Evolutionary conservation across 2,329 filamentous ascomycete genomes (phyloP).

Genomic region (Penicillium vulpinum): DNA sequence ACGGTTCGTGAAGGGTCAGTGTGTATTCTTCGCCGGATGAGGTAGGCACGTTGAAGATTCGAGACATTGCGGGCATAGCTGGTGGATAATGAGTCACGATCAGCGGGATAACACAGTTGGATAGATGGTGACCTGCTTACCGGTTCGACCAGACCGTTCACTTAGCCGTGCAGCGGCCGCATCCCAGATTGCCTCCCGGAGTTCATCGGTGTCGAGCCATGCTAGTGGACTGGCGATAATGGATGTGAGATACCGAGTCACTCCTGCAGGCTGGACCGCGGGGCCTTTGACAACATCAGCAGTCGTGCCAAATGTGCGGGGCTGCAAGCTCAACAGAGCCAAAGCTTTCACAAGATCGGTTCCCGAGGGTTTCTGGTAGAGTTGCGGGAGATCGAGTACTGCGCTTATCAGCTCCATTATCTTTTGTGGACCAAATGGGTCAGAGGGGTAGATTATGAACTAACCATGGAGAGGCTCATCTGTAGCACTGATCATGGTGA

Average conservation of each 20-base stretch:
- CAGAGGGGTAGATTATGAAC: slow-evolving; percentile 15
- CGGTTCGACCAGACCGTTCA: slow-evolving; percentile 78
- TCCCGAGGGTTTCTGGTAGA: slow-evolving; percentile 73
- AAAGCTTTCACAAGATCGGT: slow-evolving; percentile 65
- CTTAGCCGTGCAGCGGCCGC: slow-evolving; percentile 76
- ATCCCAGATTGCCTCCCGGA: slow-evolving; percentile 61
- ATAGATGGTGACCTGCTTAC: slow-evolving; percentile 38
- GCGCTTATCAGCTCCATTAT: slow-evolving; percentile 37
- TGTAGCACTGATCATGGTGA: slow-evolving; percentile 37
- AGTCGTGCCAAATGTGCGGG: slow-evolving; percentile 49
- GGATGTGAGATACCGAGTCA: slow-evolving; percentile 49
- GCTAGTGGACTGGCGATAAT: slow-evolving; percentile 48
- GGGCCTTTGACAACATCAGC: slow-evolving; percentile 30
- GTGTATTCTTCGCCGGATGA: slow-evolving; percentile 53
- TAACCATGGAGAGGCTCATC: slow-evolving; percentile 43
- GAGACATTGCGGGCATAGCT: slow-evolving; percentile 64
- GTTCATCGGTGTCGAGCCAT: slow-evolving; percentile 48
- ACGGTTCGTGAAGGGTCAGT: slow-evolving; percentile 78
- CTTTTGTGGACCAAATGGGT: slow-evolving; percentile 17
- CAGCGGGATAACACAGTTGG: slow-evolving; percentile 7
- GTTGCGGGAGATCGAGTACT: slow-evolving; percentile 77
- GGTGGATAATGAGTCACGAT: slow-evolving; percentile 16
- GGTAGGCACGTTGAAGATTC: slow-evolving; percentile 59
- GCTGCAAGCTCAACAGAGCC: slow-evolving; percentile 64
- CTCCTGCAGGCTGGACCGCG: slow-evolving; percentile 41